Base-by-base conservation (phyloP, 768 basidiomycete genomes). In the Boletus edulis region DNA sequence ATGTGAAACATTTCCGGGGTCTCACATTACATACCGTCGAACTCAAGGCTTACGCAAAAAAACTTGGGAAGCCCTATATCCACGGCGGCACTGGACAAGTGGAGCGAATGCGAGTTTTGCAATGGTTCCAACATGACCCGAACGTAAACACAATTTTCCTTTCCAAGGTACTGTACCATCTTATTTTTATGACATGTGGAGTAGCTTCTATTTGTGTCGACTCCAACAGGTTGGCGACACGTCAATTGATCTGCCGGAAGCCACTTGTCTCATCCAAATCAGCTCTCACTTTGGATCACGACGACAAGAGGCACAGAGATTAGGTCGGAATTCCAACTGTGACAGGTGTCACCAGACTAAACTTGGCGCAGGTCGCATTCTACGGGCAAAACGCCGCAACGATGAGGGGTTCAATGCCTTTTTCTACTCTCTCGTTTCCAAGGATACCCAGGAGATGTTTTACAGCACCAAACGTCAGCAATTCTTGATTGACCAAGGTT, bases 361-460 rank as follows among this genome's bases (percentile, higher is more conserved):
- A 52, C 46, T 48, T 45, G 44, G 39, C 40, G 24, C 57, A 92
- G 94, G 94, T 14, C 94, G 97, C 44, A 99, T 99, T 64, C 75
- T 99, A 43, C 89, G 97, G 44, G 97, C 97, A 10, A 99, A 99
- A 72, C 83, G 97, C 55, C 81, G 97, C 59, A 99, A 99, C 67
- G 97, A 99, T 65, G 97, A 98, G 73, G 97, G 97, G 1, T 99
- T 99, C 77, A 99, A 99, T 60, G 97, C 97, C 22, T 99, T 98
- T 76, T 99, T 99, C 75, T 99, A 99, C 72, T 98, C 97, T 32
- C 84, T 99, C 8, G 97, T 99, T 34, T 98, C 95, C 24, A 97
- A 97, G 72, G 96, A 98, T 74, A 99, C 96, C 5, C 94, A 97
- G 67, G 97, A 98, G 74, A 98, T 98, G 94, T 99, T 87, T 73